phyloP scores from a whole-genome alignment of 345 rosid species.

The Gynandropsis gynandra region DNA sequence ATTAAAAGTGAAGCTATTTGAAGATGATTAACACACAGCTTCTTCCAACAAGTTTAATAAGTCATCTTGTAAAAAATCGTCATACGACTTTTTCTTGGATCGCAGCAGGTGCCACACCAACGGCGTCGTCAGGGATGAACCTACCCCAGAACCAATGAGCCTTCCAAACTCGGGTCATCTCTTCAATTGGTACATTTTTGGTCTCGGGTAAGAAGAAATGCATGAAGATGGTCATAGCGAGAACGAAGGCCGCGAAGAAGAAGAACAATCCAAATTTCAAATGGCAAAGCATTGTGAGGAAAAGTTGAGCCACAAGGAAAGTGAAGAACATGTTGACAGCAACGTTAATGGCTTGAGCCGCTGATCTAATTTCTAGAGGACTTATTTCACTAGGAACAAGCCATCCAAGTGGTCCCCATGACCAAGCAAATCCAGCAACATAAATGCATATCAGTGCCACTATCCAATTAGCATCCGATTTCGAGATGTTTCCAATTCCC shows the following conservation, averaged over 20 bases:
- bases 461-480: constrained; percentile 25
- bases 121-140: constrained; percentile 33
- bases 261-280: constrained; percentile 46
- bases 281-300: constrained; percentile 48
- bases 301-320: constrained; percentile 51
- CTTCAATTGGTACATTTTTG: constrained; percentile 34
- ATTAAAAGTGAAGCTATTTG: too few relatives aligned
- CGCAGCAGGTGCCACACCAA: constrained; percentile 24
- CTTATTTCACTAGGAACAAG: constrained; percentile 59
- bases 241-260: constrained; percentile 38
- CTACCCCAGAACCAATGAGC: constrained; percentile 35
- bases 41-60: too few relatives aligned
- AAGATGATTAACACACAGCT: too few relatives aligned
- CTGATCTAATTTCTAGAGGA: constrained; percentile 55
- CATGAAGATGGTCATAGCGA: constrained; percentile 39
- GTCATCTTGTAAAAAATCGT: too few relatives aligned
- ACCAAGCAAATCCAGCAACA: constrained; percentile 53
- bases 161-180: constrained; percentile 33
- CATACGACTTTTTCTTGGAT: constrained; percentile 27
- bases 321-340: constrained; percentile 54
- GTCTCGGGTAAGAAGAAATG: constrained; percentile 37
- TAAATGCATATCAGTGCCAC: constrained; percentile 39
- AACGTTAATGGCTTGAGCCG: constrained; percentile 48
- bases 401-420: constrained; percentile 76
- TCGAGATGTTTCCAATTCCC: constrained; percentile 34